A percentile compares a stretch with the other conserved stretches of the same genome.
Evolutionary conservation across 1,139 yeast genomes (phyloP).

Genomic region (Geotrichum aggregatum): DNA sequence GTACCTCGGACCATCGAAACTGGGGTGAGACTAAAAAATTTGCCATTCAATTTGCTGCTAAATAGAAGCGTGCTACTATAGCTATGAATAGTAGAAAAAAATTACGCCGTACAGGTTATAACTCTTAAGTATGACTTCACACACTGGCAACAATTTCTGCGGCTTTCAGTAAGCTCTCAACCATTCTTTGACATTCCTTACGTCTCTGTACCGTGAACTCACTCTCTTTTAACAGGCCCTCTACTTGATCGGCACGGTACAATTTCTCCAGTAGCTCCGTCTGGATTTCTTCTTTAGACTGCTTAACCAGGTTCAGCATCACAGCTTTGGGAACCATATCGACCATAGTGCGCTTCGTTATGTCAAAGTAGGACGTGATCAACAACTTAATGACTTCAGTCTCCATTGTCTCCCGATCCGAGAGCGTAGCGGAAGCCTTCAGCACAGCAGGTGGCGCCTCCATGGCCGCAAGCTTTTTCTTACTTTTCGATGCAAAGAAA

Average conservation of each 20-base stretch:
- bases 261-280: conserved; percentile 83
- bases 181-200: conserved; percentile 91
- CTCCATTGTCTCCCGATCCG: conserved; percentile 92
- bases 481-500: conserved; percentile 85
- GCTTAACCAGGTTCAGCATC: conserved; percentile 73
- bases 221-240: conserved; percentile 81
- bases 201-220: conserved; percentile 91
- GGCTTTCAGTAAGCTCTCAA: conserved; percentile 84
- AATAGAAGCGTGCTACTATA: too few relatives aligned
- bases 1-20: too few relatives aligned
- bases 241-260: conserved; percentile 74
- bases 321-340: conserved; percentile 94
- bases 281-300: conserved; percentile 84
- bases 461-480: conserved; percentile 90
- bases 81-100: too few relatives aligned
- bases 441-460: conserved; percentile 95
- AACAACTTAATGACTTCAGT: conserved; percentile 93
- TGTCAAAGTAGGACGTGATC: conserved; percentile 82
- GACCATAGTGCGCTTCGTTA: conserved; percentile 88
- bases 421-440: conserved; percentile 91
- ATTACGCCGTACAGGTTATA: too few relatives aligned
- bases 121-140: too few relatives aligned
- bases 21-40: too few relatives aligned
- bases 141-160: conserved; percentile 73
- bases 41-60: too few relatives aligned